phyloP scores from a whole-genome alignment of 2,329 filamentous ascomycete species.

The Xylariales sp. region DNA sequence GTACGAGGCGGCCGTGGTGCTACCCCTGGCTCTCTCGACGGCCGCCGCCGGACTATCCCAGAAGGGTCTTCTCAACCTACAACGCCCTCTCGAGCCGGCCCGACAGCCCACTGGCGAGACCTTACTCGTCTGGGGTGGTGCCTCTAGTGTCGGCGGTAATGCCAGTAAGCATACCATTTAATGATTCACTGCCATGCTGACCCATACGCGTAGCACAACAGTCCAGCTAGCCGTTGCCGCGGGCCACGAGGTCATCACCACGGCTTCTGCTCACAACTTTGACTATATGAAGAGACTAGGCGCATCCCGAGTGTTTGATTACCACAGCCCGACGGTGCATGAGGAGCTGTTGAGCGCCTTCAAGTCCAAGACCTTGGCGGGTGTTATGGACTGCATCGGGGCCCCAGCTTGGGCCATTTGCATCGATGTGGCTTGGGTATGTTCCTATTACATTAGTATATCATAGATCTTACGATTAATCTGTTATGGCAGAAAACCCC shows the following conservation, averaged over 20 bases:
- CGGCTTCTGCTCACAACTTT: slow-evolving; percentile 25
- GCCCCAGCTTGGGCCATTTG: slow-evolving; percentile 39
- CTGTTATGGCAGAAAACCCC: slow-evolving; percentile 39
- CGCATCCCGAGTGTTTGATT: slow-evolving; percentile 28
- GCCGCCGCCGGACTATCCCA: slow-evolving; percentile 17
- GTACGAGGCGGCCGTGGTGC: slow-evolving; percentile 16
- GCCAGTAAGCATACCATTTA: slow-evolving; percentile 21
- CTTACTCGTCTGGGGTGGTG: slow-evolving; percentile 48
- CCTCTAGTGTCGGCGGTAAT: slow-evolving; percentile 26
- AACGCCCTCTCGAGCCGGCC: slow-evolving; percentile 29
- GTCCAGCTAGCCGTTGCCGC: slow-evolving; percentile 30
- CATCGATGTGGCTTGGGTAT: slow-evolving; percentile 42
- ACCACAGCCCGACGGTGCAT: slow-evolving; percentile 10
- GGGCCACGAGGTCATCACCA: slow-evolving; percentile 31
- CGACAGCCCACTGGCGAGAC: slow-evolving; percentile 31
- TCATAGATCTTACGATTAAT: not conserved
- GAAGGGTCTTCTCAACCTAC: slow-evolving; percentile 18
- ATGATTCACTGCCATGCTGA: slow-evolving; percentile 6
- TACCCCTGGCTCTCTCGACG: slow-evolving; percentile 21
- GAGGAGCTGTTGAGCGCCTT: slow-evolving; percentile 10
- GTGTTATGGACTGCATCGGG: slow-evolving; percentile 41
- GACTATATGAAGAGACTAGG: slow-evolving; percentile 28
- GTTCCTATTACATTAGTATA: not conserved
- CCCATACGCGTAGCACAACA: slow-evolving; percentile 7
- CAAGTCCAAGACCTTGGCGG: slow-evolving; percentile 14